A percentile compares a stretch with the other conserved stretches of the same genome.
phyloP scores from a whole-genome alignment of 2,329 filamentous ascomycete species.

The Venturia carpophila region DNA sequence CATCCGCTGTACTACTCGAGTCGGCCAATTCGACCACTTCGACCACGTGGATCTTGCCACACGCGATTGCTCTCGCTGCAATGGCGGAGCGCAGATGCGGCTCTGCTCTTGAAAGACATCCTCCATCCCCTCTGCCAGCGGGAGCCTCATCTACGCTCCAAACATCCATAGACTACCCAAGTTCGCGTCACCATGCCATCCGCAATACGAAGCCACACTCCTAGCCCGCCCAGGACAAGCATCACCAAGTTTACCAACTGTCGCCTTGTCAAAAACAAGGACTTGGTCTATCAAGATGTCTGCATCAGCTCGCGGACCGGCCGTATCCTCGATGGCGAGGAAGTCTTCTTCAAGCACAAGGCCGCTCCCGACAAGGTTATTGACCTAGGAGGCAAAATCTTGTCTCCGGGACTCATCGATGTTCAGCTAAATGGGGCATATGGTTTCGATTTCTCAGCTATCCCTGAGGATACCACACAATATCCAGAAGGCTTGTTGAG shows the following conservation, averaged over 20 bases:
- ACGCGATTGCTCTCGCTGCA: no score
- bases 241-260: slow-evolving; percentile 91
- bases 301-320: slow-evolving; percentile 79
- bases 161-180: not conserved
- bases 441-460: slow-evolving; percentile 82
- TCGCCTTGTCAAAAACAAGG: slow-evolving; percentile 60
- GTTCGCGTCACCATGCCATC: slow-evolving; percentile 32
- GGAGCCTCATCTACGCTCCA: not conserved
- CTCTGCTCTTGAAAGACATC: not conserved
- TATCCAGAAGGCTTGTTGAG: slow-evolving; percentile 67
- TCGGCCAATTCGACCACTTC: no score
- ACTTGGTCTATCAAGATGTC: slow-evolving; percentile 68
- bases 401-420: slow-evolving; percentile 82
- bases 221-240: slow-evolving; percentile 33
- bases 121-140: not conserved
- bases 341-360: slow-evolving; percentile 59
- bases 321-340: slow-evolving; percentile 66
- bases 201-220: slow-evolving; percentile 22
- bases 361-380: slow-evolving; percentile 65
- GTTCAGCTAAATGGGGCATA: slow-evolving; percentile 88
- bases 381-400: slow-evolving; percentile 72
- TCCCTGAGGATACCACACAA: slow-evolving; percentile 57
- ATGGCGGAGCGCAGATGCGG: no score
- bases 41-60: no score
- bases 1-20: not conserved